A percentile compares a stretch with the other conserved stretches of the same genome.
Conservation (phyloP, 1,284 basidiomycete species). For the Serendipita sp. region DNA sequence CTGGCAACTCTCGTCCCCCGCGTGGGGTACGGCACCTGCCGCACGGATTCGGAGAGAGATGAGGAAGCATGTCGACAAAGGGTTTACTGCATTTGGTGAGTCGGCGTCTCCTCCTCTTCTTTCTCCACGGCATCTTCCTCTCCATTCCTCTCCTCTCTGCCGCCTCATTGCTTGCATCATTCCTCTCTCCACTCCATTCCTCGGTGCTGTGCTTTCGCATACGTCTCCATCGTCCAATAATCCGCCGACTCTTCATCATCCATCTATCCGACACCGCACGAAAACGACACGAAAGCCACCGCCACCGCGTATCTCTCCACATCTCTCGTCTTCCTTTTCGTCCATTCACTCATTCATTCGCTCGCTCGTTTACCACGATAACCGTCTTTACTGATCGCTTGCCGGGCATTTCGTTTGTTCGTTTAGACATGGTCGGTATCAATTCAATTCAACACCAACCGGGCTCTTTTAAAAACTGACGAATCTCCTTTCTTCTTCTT, state of each 20-base stretch:
- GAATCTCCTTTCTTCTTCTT: neutral
- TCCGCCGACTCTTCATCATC: neutral
- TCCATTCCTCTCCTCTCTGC: neutral
- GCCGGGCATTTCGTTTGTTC: neutral
- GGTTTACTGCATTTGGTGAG: conserved; percentile 61
- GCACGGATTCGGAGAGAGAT: conserved; percentile 52
- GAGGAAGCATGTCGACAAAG: conserved; percentile 44
- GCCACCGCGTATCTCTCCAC: no score
- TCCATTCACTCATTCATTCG: no score
- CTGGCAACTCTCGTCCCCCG: conserved; percentile 67
- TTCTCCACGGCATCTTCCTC: conserved; percentile 21
- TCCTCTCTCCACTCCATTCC: neutral
- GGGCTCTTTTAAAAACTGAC: neutral
- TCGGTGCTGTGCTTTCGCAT: conserved; percentile 2
- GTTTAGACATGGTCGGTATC: neutral
- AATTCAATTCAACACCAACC: neutral
- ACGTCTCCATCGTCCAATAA: conserved; percentile 2
- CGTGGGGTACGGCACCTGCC: conserved; percentile 62
- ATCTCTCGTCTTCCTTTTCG: no score
- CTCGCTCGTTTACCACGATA: no score
- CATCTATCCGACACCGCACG: no score
- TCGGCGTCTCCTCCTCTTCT: conserved; percentile 12
- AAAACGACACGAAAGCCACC: no score
- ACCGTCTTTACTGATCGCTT: neutral
- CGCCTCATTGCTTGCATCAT: conserved; percentile 10